A percentile compares a stretch with the other conserved stretches of the same genome.
Evolutionary conservation across 2,329 filamentous ascomycete genomes (phyloP).

Genomic region (Ascochyta fabae): DNA sequence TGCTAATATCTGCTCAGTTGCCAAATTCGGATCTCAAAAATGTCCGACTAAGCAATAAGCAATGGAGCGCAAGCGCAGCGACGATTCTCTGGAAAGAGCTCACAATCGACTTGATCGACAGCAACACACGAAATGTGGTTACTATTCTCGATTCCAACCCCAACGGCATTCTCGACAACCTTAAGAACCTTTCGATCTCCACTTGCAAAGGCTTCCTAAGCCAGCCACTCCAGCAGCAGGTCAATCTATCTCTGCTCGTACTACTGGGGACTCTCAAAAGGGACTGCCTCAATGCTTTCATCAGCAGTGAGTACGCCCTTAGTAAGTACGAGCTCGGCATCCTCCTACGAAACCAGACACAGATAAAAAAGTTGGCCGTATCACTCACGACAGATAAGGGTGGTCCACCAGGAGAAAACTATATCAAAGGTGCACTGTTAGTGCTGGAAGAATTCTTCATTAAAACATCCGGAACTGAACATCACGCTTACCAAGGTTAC

Average conservation of each 20-base stretch:
- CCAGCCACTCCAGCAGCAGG: background rate
- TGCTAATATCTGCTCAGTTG: background rate
- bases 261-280: background rate
- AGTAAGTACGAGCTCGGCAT: background rate
- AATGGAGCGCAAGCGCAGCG: background rate
- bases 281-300: background rate
- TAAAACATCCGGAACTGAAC: background rate
- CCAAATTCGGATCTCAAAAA: background rate
- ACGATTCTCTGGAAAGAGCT: background rate
- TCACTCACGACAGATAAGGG: background rate
- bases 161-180: background rate
- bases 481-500: background rate
- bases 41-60: background rate
- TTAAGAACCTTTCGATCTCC: background rate
- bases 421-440: background rate
- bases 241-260: background rate
- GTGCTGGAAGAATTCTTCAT: background rate
- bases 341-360: background rate
- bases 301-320: background rate
- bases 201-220: background rate
- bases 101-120: background rate
- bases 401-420: background rate
- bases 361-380: background rate
- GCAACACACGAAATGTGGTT: background rate
- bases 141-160: background rate